These are phyloP conservation scores for Tolypocladium amazonense DNA, from an alignment of 2,329 filamentous ascomycete species.

Conservation along the genomic window DNA sequence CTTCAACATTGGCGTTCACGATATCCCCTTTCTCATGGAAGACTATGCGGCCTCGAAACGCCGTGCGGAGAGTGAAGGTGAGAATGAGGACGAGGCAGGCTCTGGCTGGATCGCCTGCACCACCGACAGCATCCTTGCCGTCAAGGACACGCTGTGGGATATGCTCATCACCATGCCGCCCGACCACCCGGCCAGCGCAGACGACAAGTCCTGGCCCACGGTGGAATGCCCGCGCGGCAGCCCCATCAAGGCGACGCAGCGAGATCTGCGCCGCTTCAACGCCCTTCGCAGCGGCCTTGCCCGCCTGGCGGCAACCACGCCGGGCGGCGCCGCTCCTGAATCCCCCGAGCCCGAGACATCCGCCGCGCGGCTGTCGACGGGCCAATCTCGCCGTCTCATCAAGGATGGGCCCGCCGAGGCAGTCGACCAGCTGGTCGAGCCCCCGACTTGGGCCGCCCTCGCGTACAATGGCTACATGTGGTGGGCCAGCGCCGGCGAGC, in stretches of 20 bases:
- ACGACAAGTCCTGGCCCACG: constrained; percentile 61
- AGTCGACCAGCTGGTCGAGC: constrained; percentile 48
- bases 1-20: constrained; percentile 90
- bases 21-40: constrained; percentile 68
- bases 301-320: constrained; percentile 24
- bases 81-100: constrained; percentile 34
- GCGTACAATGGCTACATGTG: constrained; percentile 80
- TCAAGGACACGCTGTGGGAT: constrained; percentile 83
- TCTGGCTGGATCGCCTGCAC: constrained; percentile 89
- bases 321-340: constrained; percentile 13
- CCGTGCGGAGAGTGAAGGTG: constrained; percentile 22
- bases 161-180: constrained; percentile 75
- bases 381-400: constrained; percentile 14
- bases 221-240: constrained; percentile 56
- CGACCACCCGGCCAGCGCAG: constrained; percentile 43
- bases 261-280: constrained; percentile 73
- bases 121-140: constrained; percentile 82
- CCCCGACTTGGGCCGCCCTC: constrained; percentile 58
- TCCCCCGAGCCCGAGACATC: constrained; percentile 17
- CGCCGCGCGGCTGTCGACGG: constrained; percentile 13
- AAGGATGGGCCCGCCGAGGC: constrained; percentile 33
- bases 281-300: constrained; percentile 55
- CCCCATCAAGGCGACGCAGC: constrained; percentile 74
- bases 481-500: constrained; percentile 79
- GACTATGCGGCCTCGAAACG: constrained; percentile 40